These are phyloP conservation scores for Scedosporium apiospermum DNA, from an alignment of 2,329 filamentous ascomycete genomes.

Conservation along the genomic window DNA sequence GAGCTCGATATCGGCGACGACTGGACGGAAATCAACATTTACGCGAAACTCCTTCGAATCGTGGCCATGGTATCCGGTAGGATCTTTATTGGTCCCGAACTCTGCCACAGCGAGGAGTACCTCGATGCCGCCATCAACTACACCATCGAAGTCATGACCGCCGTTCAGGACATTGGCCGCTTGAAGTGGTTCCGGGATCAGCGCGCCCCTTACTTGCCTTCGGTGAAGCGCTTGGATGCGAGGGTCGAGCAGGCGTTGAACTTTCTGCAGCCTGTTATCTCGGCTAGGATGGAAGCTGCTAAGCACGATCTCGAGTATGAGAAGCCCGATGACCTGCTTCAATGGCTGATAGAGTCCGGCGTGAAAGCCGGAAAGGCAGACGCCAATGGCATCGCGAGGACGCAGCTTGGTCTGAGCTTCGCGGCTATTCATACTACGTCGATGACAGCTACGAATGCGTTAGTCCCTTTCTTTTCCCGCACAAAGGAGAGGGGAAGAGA, in stretches of 20 bases:
- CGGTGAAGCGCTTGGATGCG: slow-evolving; percentile 21
- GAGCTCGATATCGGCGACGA: slow-evolving; percentile 26
- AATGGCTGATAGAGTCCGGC: slow-evolving; percentile 33
- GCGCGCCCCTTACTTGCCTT: slow-evolving; percentile 19
- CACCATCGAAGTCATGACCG: slow-evolving; percentile 30
- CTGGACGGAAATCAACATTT: slow-evolving; percentile 31
- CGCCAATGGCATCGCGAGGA: slow-evolving; percentile 24
- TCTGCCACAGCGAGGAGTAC: slow-evolving; percentile 34
- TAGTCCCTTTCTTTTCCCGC: slow-evolving; percentile 9
- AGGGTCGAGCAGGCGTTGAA: slow-evolving; percentile 21
- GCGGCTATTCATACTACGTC: slow-evolving; percentile 44
- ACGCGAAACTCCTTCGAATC: slow-evolving; percentile 30
- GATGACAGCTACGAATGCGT: slow-evolving; percentile 33
- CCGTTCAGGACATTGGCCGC: slow-evolving; percentile 18
- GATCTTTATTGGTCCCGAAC: slow-evolving; percentile 36
- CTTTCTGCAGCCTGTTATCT: slow-evolving; percentile 27
- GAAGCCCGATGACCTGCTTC: slow-evolving; percentile 35
- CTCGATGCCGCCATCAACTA: slow-evolving; percentile 37
- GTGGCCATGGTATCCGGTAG: slow-evolving; percentile 36
- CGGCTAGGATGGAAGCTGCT: slow-evolving; percentile 15
- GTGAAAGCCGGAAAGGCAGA: slow-evolving; percentile 21
- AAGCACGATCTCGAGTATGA: slow-evolving; percentile 9
- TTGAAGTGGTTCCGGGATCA: slow-evolving; percentile 25
- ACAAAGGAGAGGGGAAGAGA: not conserved
- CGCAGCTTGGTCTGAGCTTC: slow-evolving; percentile 34